A percentile compares a stretch with the other conserved stretches of the same genome.
Conservation (phyloP, 1,284 basidiomycete species). For the Crepidotus sp. region DNA sequence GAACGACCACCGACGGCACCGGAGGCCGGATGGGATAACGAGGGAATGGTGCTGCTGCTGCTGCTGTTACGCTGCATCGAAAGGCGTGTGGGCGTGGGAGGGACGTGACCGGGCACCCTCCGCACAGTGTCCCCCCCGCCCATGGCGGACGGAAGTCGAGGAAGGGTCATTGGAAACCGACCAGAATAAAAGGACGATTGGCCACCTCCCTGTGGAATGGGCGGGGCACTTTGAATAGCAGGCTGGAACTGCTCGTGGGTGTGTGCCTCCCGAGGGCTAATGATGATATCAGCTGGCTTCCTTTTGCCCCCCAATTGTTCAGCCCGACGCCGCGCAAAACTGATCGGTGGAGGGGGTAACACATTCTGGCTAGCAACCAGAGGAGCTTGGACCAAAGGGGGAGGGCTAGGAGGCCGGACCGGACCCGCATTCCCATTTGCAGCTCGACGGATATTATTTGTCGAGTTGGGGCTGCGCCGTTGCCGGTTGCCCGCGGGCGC, state of each 20-base stretch:
- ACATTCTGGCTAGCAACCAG: slow-evolving; percentile 26
- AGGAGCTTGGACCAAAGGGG: slow-evolving; percentile 17
- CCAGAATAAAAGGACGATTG: slow-evolving; percentile 29
- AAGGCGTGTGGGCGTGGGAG: slow-evolving; percentile 63
- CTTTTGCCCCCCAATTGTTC: slow-evolving; percentile 50
- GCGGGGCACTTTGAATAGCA: slow-evolving; percentile 65
- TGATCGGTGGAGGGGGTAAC: slow-evolving; percentile 60
- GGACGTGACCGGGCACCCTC: slow-evolving; percentile 46
- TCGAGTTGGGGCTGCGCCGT: slow-evolving; percentile 13
- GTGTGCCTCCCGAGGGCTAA: slow-evolving; percentile 55
- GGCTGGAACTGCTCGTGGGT: slow-evolving; percentile 49
- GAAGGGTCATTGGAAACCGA: slow-evolving; percentile 51
- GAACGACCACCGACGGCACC: slow-evolving; percentile 15
- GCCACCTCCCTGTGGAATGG: slow-evolving; percentile 44
- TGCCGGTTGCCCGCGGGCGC: slow-evolving; percentile 7
- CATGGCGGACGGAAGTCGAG: slow-evolving; percentile 51
- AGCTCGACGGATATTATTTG: slow-evolving; percentile 7
- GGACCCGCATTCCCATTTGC: slow-evolving; percentile 12
- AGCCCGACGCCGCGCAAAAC: slow-evolving; percentile 64
- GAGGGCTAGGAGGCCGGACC: slow-evolving; percentile 16
- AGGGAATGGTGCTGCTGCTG: slow-evolving; percentile 20
- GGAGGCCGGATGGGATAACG: slow-evolving; percentile 17
- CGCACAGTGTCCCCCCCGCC: slow-evolving; percentile 31
- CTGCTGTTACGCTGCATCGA: slow-evolving; percentile 34
- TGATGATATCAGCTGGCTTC: slow-evolving; percentile 70